Conservation (phyloP, 495 filamentous ascomycete genomes). For the Amorphotheca resinae region DNA sequence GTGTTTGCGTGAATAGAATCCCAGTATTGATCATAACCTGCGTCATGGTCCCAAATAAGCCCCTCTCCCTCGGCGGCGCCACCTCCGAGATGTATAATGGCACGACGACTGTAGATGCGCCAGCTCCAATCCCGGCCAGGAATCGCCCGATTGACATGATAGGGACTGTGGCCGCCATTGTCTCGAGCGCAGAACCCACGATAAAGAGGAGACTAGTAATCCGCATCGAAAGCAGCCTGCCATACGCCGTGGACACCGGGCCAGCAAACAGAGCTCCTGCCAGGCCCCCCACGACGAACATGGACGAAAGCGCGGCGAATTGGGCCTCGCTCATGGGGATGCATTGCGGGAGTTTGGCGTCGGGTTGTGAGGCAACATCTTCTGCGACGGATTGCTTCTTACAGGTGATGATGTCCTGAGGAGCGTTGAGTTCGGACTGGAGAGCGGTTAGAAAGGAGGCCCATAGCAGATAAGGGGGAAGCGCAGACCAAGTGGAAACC, state of each 20-base stretch:
- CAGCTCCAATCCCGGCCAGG: conserved; percentile 71
- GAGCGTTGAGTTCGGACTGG: conserved; percentile 90
- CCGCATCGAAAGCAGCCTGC: conserved; percentile 60
- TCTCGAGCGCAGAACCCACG: conserved; percentile 62
- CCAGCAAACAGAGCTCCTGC: conserved; percentile 69
- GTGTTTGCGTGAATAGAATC: conserved; percentile 68
- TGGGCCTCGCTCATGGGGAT: conserved; percentile 66
- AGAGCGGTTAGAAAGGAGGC: conserved; percentile 1
- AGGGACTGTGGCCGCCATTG: conserved; percentile 51
- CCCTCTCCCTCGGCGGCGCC: conserved; percentile 63
- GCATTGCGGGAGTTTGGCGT: conserved; percentile 50
- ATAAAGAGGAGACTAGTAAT: conserved; percentile 63
- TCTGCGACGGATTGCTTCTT: conserved; percentile 44
- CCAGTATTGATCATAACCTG: conserved; percentile 93
- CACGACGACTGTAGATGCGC: conserved; percentile 80
- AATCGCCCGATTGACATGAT: conserved; percentile 62
- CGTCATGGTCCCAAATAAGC: conserved; percentile 82
- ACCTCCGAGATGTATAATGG: conserved; percentile 93
- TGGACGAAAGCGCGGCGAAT: conserved; percentile 72
- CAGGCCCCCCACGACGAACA: conserved; percentile 86
- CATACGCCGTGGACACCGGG: conserved; percentile 56
- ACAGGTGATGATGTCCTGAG: conserved; percentile 80
- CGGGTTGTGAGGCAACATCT: conserved; percentile 19
- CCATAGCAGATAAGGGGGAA: neutral
- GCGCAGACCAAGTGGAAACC: conserved; percentile 76